phyloP scores from a whole-genome alignment of 495 filamentous ascomycete genomes.

The Podospora pseudoanserina region DNA sequence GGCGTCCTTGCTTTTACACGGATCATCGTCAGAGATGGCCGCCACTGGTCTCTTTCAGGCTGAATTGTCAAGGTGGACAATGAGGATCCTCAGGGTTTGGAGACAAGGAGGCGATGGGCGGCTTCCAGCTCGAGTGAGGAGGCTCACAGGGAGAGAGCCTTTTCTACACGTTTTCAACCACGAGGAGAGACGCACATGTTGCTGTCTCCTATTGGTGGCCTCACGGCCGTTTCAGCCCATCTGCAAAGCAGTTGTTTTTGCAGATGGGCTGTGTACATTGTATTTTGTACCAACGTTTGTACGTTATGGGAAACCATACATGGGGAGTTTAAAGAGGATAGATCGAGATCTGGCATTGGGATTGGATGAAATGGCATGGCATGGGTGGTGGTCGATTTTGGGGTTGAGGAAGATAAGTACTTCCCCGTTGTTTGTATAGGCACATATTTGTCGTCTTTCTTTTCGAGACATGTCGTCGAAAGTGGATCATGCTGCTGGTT shows the following conservation, averaged over 20 bases:
- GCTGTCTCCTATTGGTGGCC: not conserved
- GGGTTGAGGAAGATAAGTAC: not conserved
- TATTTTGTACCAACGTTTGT: conserved; percentile 4
- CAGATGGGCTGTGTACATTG: conserved; percentile 6
- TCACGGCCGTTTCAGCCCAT: not conserved
- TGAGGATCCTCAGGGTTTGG: not conserved
- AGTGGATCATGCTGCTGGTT: not conserved
- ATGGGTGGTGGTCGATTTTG: not conserved
- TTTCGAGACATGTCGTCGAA: not conserved
- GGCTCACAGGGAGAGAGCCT: not conserved
- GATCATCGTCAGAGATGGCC: not conserved
- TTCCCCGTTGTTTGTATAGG: not conserved
- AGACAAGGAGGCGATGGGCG: not conserved
- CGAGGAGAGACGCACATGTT: not conserved
- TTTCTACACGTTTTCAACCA: not conserved
- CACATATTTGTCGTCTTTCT: not conserved
- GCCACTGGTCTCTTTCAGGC: conserved; percentile 1
- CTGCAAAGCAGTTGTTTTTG: not conserved
- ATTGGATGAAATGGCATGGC: not conserved
- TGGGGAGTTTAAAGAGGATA: not conserved
- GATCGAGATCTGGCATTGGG: not conserved
- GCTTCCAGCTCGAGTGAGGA: not conserved
- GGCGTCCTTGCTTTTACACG: not conserved
- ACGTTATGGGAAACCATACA: conserved; percentile 4
- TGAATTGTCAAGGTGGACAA: not conserved